Evolutionary conservation across 116 monocot genomes (phyloP).

Genomic region (Papilionanthe hybrid): DNA sequence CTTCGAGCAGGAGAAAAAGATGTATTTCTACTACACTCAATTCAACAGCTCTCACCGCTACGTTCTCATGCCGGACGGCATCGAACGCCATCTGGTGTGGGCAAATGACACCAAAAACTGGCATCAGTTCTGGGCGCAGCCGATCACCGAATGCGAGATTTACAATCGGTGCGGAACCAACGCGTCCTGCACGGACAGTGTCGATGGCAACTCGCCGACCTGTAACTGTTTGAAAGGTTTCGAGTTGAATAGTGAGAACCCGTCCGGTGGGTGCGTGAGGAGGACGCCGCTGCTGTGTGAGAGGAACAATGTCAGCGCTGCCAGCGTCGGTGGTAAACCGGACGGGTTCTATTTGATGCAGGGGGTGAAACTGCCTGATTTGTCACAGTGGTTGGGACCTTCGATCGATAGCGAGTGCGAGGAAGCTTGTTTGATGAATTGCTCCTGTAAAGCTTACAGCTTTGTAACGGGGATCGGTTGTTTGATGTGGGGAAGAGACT

Average conservation of each 20-base stretch:
- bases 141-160: slow-evolving; percentile 19
- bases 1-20: slow-evolving; percentile 30
- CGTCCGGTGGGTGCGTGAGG: slow-evolving; percentile 28
- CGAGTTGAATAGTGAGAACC: background rate
- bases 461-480: slow-evolving; percentile 28
- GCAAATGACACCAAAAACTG: slow-evolving; percentile 4
- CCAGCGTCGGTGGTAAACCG: background rate
- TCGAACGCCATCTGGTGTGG: slow-evolving; percentile 17
- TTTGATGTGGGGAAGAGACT: slow-evolving; percentile 30
- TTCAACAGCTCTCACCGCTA: slow-evolving; percentile 31
- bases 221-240: slow-evolving; percentile 27
- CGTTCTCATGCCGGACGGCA: slow-evolving; percentile 21
- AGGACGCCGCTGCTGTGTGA: slow-evolving; percentile 22
- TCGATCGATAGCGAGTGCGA: slow-evolving; percentile 21
- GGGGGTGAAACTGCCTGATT: slow-evolving; percentile 52
- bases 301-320: slow-evolving; percentile 1
- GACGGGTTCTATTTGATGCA: slow-evolving; percentile 45
- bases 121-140: slow-evolving; percentile 24
- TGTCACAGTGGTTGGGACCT: slow-evolving; percentile 14
- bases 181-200: slow-evolving; percentile 23
- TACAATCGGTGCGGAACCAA: slow-evolving; percentile 33
- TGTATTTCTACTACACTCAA: slow-evolving; percentile 28
- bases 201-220: background rate
- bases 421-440: slow-evolving; percentile 32
- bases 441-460: slow-evolving; percentile 33